Percentiles rank a stretch among this genome's conserved stretches.
Evolutionary conservation across 768 basidiomycete genomes (phyloP).

Genomic region (Cubamyces lactineus): DNA sequence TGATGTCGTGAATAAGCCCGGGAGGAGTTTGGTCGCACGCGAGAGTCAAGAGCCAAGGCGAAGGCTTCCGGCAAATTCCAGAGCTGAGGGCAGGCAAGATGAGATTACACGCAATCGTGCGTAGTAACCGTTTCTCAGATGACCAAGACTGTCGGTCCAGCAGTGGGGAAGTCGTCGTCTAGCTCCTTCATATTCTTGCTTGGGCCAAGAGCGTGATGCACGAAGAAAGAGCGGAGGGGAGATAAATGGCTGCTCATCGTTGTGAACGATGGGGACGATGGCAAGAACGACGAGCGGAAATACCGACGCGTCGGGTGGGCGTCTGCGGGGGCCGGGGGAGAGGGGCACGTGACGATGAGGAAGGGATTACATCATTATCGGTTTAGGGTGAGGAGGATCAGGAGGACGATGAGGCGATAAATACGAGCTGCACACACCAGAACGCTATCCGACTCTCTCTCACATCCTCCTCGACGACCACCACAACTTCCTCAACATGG

Average conservation of each 20-base stretch:
- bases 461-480: constrained; percentile 15
- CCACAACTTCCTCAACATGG: constrained; percentile 4
- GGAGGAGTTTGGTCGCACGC: too few species aligned
- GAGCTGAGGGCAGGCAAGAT: neutral
- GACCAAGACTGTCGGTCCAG: neutral
- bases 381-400: constrained; percentile 9
- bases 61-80: neutral
- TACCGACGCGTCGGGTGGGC: neutral
- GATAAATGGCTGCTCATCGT: constrained; percentile 1
- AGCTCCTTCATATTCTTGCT: too few species aligned
- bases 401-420: constrained; percentile 4
- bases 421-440: neutral
- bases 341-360: constrained; percentile 5
- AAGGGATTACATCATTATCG: constrained; percentile 20
- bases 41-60: neutral
- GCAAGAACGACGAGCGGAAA: constrained; percentile 5
- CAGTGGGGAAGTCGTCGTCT: too few species aligned
- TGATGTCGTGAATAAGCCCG: too few species aligned
- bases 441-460: neutral
- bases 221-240: neutral
- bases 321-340: constrained; percentile 5
- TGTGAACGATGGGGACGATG: constrained; percentile 5
- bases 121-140: constrained; percentile 5
- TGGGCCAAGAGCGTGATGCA: neutral
- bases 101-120: constrained; percentile 19